Conservation (phyloP, 108 stramenopile species). For the Phaeodactylum tricornutum region DNA sequence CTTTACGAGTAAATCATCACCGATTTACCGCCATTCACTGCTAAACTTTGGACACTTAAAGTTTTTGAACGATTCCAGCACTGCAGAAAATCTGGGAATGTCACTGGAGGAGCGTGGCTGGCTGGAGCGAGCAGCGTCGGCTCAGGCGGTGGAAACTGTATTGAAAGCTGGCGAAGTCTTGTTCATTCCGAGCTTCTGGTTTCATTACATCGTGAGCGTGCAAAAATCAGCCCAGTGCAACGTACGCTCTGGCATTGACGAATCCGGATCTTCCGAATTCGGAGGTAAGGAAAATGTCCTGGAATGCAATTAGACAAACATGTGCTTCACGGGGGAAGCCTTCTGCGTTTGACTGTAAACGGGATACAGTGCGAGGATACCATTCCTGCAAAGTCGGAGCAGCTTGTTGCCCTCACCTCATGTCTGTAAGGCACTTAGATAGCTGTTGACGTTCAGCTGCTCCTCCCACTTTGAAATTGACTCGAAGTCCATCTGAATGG, state of each 20-base stretch:
- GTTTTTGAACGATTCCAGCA: conserved; percentile 23
- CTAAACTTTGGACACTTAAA: conserved; percentile 69
- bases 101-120: conserved; percentile 50
- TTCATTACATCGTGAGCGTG: conserved; percentile 84
- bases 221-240: conserved; percentile 92
- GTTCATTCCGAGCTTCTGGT: conserved; percentile 89
- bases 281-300: conserved; percentile 34
- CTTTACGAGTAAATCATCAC: conserved; percentile 35
- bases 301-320: too few species aligned
- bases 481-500: too few species aligned
- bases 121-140: conserved; percentile 34
- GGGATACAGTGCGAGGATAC: too few species aligned
- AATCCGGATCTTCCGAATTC: conserved; percentile 42
- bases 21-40: conserved; percentile 81
- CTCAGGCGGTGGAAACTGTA: conserved; percentile 72
- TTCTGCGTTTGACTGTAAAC: too few species aligned
- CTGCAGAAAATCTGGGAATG: conserved; percentile 26
- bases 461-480: too few species aligned
- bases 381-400: too few species aligned
- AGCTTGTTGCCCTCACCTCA: too few species aligned
- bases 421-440: too few species aligned
- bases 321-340: too few species aligned
- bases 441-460: too few species aligned
- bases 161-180: conserved; percentile 85
- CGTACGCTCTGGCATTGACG: conserved; percentile 61